Evolutionary conservation across 495 filamentous ascomycete species (phyloP), one percentile per base, ranked within the genome.

Genomic region (Amphirosellinia nigrospora): DNA sequence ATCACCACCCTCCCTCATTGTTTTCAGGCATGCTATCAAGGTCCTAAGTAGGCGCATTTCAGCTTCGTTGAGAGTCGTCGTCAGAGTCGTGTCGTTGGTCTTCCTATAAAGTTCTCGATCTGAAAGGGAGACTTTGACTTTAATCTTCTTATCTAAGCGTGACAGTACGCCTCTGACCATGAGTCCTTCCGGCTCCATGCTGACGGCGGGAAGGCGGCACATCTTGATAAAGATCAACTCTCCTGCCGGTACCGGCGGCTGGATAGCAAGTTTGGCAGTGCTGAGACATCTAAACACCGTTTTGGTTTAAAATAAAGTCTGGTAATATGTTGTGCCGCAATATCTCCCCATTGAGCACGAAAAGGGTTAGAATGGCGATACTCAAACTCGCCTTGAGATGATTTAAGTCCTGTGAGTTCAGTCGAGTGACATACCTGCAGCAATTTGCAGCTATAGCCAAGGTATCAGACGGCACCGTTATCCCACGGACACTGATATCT

Each of bases 211-310:
- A 2, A 59, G 32, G 55, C 55, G 55, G 23, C 55, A 59, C 55
- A 59, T 59, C 32, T 59, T 59, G 55, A 59, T 59, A n/a, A 59
- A 59, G 11, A 59, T 59, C 32, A 59, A 59, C n/a, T 59, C 55
- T 59, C 55, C 55, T 21, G 55, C 55, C 2, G 55, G 32, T 32
- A 59, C 55, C 7, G 55, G 55, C 13, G 55, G 55, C 13, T 59
- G 55, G 10, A 59, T 59, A 23, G 21, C 19, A 21, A 59, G 32
- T 38, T 59, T 59, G n/a, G 34, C 55, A 1, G 3, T 34, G 0
- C 32, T 59, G 2, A 38, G 34, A 8, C 15, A 34, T 21, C 38
- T 34, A 13, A 59, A 59, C n/a, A 59, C 34, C 6, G 55, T 59
- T 59, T 59, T 59, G 30, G 32, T 13, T 21, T 6, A 59, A 6